Conservation (phyloP, 306 rosid species). For the Cajanus cajan region DNA sequence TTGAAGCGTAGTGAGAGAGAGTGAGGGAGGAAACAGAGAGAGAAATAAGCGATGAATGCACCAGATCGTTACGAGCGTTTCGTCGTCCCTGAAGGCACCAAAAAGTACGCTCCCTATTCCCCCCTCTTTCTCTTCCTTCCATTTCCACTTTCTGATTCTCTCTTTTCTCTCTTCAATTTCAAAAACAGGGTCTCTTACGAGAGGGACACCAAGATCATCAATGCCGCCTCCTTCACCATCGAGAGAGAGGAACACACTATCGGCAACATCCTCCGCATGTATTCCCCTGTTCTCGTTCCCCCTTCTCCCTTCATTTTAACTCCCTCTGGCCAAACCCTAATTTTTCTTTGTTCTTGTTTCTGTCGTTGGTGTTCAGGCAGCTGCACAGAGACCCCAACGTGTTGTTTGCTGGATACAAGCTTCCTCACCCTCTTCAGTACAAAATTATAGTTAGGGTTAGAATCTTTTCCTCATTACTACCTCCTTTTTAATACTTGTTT, state of each 20-base stretch:
- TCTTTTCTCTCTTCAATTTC: neutral
- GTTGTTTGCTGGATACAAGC: constrained; percentile 87
- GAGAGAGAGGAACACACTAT: constrained; percentile 95
- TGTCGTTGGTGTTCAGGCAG: constrained; percentile 51
- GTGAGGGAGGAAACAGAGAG: neutral
- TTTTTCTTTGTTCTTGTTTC: neutral
- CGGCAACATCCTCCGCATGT: constrained; percentile 92
- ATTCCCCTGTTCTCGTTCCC: neutral
- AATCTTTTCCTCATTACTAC: neutral
- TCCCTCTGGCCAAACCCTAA: neutral
- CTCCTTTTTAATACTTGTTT: neutral
- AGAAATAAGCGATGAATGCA: constrained; percentile 64
- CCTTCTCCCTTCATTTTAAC: neutral
- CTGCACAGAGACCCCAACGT: constrained; percentile 83
- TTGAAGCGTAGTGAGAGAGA: neutral
- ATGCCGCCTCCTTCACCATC: constrained; percentile 78
- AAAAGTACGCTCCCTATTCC: constrained; percentile 45
- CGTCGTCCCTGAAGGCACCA: constrained; percentile 94
- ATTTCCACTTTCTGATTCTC: neutral
- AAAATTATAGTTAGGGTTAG: constrained; percentile 84
- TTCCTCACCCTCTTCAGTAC: constrained; percentile 95
- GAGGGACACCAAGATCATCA: constrained; percentile 93
- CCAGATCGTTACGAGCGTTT: constrained; percentile 95
- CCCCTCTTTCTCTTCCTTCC: neutral
- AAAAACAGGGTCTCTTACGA: constrained; percentile 74